Percentiles rank a stretch among this genome's conserved stretches.
Conservation (phyloP, 176 grass and related monocot genomes). For the Oryza meridionalis region DNA sequence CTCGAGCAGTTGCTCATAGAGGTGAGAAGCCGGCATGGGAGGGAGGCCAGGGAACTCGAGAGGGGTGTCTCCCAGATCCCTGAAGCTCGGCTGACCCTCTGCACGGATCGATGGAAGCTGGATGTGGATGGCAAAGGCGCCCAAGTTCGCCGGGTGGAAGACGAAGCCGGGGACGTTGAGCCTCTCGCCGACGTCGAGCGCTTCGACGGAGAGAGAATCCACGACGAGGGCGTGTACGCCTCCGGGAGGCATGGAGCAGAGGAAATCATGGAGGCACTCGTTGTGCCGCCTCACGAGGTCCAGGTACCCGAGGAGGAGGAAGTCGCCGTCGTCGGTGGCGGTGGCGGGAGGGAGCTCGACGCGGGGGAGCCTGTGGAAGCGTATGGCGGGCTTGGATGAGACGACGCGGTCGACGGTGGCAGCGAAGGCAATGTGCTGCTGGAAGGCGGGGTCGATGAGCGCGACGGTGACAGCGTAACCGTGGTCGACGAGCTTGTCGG, state of each 20-base stretch:
- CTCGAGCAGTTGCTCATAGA: neutral
- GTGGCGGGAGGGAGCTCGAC: neutral
- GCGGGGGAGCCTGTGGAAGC: constrained; percentile 40
- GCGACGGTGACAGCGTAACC: constrained; percentile 37
- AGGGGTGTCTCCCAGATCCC: constrained; percentile 29
- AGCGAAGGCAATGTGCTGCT: neutral
- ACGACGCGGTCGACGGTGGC: constrained; percentile 35
- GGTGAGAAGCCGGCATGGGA: constrained; percentile 42
- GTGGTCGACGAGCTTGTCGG: constrained; percentile 24
- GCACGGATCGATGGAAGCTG: neutral
- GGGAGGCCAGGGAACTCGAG: constrained; percentile 47
- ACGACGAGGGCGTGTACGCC: constrained; percentile 35
- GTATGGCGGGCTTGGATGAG: constrained; percentile 38
- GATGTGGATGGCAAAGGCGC: neutral
- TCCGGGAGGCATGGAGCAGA: constrained; percentile 27
- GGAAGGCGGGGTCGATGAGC: constrained; percentile 26
- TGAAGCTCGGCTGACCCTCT: neutral
- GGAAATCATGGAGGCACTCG: constrained; percentile 10
- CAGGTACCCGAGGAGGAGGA: neutral
- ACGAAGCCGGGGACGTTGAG: constrained; percentile 34
- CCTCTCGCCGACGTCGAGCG: constrained; percentile 35
- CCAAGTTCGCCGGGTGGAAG: neutral
- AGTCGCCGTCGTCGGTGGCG: neutral
- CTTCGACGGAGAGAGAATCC: constrained; percentile 38
- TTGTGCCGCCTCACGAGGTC: constrained; percentile 32